Evolutionary conservation across 1,284 basidiomycete genomes (phyloP), one percentile per base, ranked within the genome.

Genomic region (Porodaedalea pini): DNA sequence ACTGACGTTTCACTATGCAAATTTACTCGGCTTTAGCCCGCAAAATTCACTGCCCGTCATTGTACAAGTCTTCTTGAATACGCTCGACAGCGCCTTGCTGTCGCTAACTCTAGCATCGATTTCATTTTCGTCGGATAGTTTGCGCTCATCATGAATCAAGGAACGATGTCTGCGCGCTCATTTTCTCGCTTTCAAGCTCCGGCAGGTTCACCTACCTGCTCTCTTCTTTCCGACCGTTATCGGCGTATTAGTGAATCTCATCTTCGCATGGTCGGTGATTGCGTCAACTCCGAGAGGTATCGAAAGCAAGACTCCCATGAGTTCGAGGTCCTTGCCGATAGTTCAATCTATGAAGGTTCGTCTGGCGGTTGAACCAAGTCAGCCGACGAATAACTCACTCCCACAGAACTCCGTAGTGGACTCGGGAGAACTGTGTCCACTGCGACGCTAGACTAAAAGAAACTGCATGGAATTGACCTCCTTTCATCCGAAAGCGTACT

Each of bases 51-150:
- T 13, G 13, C 32, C 13, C 2, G 23, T 31, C 25, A 41, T 25
- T 19, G 21, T 8, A n/a, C 27, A 23, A 23, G 8, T 23, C 29
- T 45, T 4, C 23, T 45, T 11, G 8, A 23, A 45, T 11, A 45
- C 4, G 47, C 47, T 2, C 25, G 47, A 10, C 32, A 10, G 5
- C 13, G 31, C 19, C 10, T 21, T 15, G 31, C 19, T 21, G n/a
- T 31, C 2, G 47, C 31, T 11, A 11, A 15, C 11, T 6, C 10
- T 17, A 2, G 5, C 51, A 54, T 54, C 51, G 51, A 54, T 54
- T 54, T 54, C 51, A 54, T 54, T 32, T 54, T 40, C 27, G 19
- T 43, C n/a, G 27, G 29, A 43, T 32, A 44, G 40, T 27, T 44
- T 34, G 17, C 23, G 40, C 25, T 11, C 8, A 6, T 7, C 21